Evolutionary conservation across 306 rosid genomes (phyloP).

Genomic region (Cicer pinnatifidum): DNA sequence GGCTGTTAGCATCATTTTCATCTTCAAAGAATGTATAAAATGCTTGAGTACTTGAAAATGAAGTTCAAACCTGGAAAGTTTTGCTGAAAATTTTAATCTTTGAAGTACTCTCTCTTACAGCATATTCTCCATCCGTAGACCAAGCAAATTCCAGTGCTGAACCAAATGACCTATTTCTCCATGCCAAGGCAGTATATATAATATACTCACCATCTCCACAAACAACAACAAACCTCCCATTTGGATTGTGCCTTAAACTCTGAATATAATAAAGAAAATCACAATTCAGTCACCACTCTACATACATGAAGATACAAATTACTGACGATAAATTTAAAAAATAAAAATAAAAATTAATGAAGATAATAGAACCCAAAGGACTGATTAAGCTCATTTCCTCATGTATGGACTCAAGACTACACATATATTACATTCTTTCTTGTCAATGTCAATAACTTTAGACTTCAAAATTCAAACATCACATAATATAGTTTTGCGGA

Average conservation of each 20-base stretch:
- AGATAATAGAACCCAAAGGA: conserved; percentile 23
- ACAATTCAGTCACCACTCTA: conserved; percentile 38
- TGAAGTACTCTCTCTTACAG: conserved; percentile 96
- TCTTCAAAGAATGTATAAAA: conserved; percentile 34
- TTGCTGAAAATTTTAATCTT: conserved; percentile 91
- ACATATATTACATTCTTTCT: not conserved
- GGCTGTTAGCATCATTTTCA: conserved; percentile 23
- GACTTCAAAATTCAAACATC: conserved; percentile 20
- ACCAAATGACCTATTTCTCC: conserved; percentile 99
- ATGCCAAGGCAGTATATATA: conserved; percentile 96
- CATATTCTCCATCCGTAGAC: conserved; percentile 96
- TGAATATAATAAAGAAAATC: conserved; percentile 47
- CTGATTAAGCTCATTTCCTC: conserved; percentile 28
- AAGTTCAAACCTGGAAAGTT: conserved; percentile 81
- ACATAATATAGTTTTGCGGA: not conserved
- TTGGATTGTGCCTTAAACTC: conserved; percentile 96
- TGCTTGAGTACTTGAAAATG: not conserved
- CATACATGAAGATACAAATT: conserved; percentile 39
- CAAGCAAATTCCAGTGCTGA: conserved; percentile 95
- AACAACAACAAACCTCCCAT: conserved; percentile 98
- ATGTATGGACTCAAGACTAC: conserved; percentile 14
- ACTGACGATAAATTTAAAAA: not conserved
- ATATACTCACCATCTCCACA: conserved; percentile 99
- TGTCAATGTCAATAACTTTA: conserved; percentile 28
- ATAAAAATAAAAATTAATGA: conserved; percentile 35